Evolutionary conservation across 495 filamentous ascomycete genomes (phyloP).

Genomic region (Bryoglossum gracile): DNA sequence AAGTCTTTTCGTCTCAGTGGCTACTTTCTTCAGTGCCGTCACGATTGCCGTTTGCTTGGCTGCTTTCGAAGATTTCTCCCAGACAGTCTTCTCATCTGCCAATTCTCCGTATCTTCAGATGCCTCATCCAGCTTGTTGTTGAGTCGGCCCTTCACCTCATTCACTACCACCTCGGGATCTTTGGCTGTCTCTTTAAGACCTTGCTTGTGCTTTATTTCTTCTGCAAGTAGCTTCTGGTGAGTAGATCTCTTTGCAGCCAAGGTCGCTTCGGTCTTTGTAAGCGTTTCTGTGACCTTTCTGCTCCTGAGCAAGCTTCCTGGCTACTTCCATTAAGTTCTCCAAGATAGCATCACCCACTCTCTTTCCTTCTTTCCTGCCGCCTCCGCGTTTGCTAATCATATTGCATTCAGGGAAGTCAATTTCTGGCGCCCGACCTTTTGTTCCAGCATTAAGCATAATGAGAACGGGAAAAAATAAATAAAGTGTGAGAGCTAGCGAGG

Average conservation of each 20-base stretch:
- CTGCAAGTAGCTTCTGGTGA: constrained; percentile 1
- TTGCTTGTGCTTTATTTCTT: constrained; percentile 1
- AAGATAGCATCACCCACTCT: too few relatives aligned
- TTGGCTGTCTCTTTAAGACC: neutral
- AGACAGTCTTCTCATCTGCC: neutral
- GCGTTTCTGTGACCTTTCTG: neutral
- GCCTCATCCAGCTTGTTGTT: constrained; percentile 11
- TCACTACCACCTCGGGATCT: constrained; percentile 2
- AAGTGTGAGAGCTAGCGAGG: too few relatives aligned
- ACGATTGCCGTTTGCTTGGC: too few relatives aligned
- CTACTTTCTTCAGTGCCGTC: constrained; percentile 3
- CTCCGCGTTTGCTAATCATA: too few relatives aligned
- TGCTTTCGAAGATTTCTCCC: too few relatives aligned
- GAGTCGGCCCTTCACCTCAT: neutral
- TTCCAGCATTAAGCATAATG: too few relatives aligned
- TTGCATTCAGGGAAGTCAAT: too few relatives aligned
- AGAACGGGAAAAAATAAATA: too few relatives aligned
- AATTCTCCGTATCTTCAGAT: constrained; percentile 1
- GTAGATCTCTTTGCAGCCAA: neutral
- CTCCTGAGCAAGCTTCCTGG: too few relatives aligned
- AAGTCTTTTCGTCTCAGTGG: neutral
- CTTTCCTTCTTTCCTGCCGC: too few relatives aligned
- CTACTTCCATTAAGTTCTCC: too few relatives aligned
- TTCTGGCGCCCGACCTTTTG: too few relatives aligned
- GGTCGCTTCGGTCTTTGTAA: constrained; percentile 8